phyloP scores from a whole-genome alignment of 2,329 filamentous ascomycete species.

The Chaetomium strumarium region DNA sequence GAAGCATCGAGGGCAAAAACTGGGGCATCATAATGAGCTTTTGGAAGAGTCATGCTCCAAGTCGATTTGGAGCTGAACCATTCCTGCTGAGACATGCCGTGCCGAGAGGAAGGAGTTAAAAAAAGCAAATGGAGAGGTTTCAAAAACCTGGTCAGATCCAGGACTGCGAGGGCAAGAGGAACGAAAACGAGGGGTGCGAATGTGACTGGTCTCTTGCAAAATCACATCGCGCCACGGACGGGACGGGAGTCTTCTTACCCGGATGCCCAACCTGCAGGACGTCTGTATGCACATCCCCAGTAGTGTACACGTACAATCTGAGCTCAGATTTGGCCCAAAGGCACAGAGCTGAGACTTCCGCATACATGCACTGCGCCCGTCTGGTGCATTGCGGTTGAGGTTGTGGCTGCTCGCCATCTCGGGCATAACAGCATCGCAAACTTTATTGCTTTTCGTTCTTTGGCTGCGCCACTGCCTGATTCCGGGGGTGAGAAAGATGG shows the following conservation, averaged over 20 bases:
- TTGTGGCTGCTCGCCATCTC: neutral
- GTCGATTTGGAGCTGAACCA: too few species aligned
- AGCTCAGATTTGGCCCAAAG: neutral
- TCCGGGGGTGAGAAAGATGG: neutral
- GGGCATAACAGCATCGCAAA: neutral
- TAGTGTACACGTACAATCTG: neutral
- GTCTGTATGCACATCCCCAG: neutral
- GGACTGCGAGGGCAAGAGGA: neutral
- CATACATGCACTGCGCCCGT: too few species aligned
- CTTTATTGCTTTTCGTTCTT: neutral
- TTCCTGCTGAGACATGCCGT: neutral
- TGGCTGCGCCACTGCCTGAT: neutral
- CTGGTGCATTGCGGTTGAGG: neutral
- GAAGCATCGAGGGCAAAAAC: neutral
- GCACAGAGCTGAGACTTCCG: too few species aligned
- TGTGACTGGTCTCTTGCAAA: neutral
- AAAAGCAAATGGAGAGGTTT: too few species aligned
- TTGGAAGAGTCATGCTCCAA: neutral
- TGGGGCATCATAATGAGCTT: neutral
- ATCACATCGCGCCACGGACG: conserved; percentile 1
- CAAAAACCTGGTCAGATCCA: neutral
- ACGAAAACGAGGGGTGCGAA: neutral
- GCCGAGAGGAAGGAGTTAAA: neutral
- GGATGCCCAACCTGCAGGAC: neutral
- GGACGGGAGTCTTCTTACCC: neutral